Evolutionary conservation across 129 eudicot genomes (phyloP).

Genomic region (Artemisia argyi): DNA sequence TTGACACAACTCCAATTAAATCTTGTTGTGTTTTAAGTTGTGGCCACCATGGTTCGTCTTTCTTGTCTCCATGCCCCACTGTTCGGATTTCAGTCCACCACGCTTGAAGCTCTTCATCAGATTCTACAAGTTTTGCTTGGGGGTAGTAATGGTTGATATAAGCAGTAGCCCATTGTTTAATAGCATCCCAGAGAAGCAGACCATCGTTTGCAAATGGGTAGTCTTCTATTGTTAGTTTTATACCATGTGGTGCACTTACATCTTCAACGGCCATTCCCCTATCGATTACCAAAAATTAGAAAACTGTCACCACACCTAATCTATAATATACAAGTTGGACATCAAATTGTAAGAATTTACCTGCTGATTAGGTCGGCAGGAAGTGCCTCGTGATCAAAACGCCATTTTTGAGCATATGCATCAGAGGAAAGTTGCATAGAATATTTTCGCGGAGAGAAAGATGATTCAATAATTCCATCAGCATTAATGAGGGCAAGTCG

Average conservation of each 20-base stretch:
- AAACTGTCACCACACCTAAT: neutral
- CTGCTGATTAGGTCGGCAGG: slow-evolving; percentile 66
- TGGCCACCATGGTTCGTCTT: slow-evolving; percentile 63
- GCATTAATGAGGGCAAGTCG: slow-evolving; percentile 62
- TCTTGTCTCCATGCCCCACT: slow-evolving; percentile 47
- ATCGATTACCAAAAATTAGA: neutral
- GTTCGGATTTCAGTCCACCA: slow-evolving; percentile 64
- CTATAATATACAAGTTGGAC: neutral
- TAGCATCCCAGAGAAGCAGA: slow-evolving; percentile 49
- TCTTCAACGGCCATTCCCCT: slow-evolving; percentile 66
- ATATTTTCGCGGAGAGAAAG: slow-evolving; percentile 54
- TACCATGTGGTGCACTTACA: slow-evolving; percentile 42
- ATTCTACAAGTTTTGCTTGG: slow-evolving; percentile 25
- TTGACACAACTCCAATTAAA: slow-evolving; percentile 24
- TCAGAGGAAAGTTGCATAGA: slow-evolving; percentile 61
- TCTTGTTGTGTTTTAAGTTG: slow-evolving; percentile 31
- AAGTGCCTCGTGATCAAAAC: slow-evolving; percentile 58
- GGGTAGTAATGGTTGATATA: slow-evolving; percentile 44
- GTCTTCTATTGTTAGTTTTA: slow-evolving; percentile 42
- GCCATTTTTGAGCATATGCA: slow-evolving; percentile 67
- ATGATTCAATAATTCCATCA: slow-evolving; percentile 53
- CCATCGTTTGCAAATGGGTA: slow-evolving; percentile 57
- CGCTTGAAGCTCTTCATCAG: slow-evolving; percentile 40
- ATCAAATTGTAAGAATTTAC: slow-evolving; percentile 24
- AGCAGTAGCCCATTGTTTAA: slow-evolving; percentile 41